Evolutionary conservation across 176 grass and related monocot species (phyloP).

Genomic region (Triticum urartu): DNA sequence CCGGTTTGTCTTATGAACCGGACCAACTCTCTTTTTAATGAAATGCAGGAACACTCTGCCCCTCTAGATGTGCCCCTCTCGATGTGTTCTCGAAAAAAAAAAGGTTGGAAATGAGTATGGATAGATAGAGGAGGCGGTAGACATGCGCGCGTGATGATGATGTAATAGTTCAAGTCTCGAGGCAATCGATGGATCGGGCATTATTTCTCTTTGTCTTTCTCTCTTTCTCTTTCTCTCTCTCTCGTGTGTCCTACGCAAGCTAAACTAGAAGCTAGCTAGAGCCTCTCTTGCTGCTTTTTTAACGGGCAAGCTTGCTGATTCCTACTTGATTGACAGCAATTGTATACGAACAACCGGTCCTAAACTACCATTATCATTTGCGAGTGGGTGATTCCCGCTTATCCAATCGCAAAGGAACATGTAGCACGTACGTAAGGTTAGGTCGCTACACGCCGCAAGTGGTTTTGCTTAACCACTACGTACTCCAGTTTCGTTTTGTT

Average conservation of each 20-base stretch:
- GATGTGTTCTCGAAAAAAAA: too few species aligned
- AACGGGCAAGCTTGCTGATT: neutral
- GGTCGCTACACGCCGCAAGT: neutral
- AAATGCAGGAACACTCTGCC: too few species aligned
- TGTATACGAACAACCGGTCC: neutral
- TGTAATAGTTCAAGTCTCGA: constrained; percentile 34
- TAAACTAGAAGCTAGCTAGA: neutral
- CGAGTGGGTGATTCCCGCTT: constrained; percentile 23
- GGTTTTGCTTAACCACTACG: neutral
- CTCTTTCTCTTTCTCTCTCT: too few species aligned
- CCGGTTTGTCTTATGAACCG: too few species aligned
- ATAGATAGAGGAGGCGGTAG: neutral
- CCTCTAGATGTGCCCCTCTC: too few species aligned
- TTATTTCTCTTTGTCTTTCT: too few species aligned
- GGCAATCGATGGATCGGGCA: constrained; percentile 4
- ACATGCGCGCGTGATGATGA: constrained; percentile 27
- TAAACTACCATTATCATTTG: neutral
- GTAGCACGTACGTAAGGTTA: neutral
- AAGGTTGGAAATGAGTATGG: neutral
- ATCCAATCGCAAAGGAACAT: neutral
- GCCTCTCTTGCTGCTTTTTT: neutral
- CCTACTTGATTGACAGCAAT: neutral
- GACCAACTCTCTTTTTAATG: too few species aligned
- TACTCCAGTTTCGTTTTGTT: neutral
- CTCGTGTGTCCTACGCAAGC: constrained; percentile 13